These are phyloP conservation scores for Botrytis deweyae DNA, from an alignment of 2,329 filamentous ascomycete genomes.

Conservation along the genomic window DNA sequence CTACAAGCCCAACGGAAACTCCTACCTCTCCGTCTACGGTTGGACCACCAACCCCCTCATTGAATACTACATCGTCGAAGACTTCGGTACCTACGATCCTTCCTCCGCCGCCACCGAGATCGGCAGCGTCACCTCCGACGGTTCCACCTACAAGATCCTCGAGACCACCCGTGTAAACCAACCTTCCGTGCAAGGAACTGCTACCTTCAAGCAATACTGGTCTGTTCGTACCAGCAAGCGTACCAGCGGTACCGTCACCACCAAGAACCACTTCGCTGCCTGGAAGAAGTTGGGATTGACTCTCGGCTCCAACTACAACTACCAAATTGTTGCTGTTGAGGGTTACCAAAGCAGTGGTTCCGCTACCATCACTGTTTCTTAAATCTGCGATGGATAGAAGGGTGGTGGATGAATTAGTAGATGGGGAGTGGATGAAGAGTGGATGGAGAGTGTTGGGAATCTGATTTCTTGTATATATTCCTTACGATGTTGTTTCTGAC, in stretches of 20 bases:
- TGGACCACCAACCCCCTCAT: slow-evolving; percentile 44
- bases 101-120: slow-evolving; percentile 48
- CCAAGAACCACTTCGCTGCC: slow-evolving; percentile 52
- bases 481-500: not conserved
- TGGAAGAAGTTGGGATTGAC: slow-evolving; percentile 50
- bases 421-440: not conserved
- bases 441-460: not conserved
- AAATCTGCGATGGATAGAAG: not conserved
- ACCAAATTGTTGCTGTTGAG: slow-evolving; percentile 48
- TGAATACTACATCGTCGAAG: slow-evolving; percentile 55
- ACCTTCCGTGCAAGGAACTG: slow-evolving; percentile 49
- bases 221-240: slow-evolving; percentile 52
- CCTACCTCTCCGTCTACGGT: slow-evolving; percentile 57
- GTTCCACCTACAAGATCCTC: slow-evolving; percentile 51
- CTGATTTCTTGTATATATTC: not conserved
- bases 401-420: not conserved
- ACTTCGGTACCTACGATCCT: slow-evolving; percentile 52
- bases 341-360: slow-evolving; percentile 24
- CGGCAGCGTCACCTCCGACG: slow-evolving; percentile 52
- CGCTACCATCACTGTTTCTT: slow-evolving; percentile 24
- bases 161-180: slow-evolving; percentile 41
- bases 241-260: slow-evolving; percentile 50
- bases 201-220: slow-evolving; percentile 55
- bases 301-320: slow-evolving; percentile 45
- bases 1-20: slow-evolving; percentile 45